Base-by-base conservation (phyloP, 306 rosid species). In the Quercus berberidifolia region DNA sequence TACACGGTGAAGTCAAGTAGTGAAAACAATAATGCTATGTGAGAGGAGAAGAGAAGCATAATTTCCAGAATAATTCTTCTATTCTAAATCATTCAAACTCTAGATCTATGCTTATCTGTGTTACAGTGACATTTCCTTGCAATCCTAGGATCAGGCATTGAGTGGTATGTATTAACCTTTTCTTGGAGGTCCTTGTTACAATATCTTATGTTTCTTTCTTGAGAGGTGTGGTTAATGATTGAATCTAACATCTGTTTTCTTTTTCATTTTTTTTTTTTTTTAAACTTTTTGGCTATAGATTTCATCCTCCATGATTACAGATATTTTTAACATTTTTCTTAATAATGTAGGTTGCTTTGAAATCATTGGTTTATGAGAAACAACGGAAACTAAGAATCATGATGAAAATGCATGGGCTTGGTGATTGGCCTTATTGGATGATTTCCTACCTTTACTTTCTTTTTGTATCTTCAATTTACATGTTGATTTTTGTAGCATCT, bases 351-450 rank as follows among this genome's bases (percentile, higher is more conserved):
- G 91, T 94, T 81, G 83, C 79, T 55, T 78, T 94, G 75, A 82
- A 91, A 56, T 77, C 98, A 3, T 84, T 94, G 79, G 97, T 92
- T 14, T 94, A 94, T 71, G 98, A 94, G 88, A 94, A 86, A 77
- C 88, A 91, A 80, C 91, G 90, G 73, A 92, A 86, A 69, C 78
- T 94, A 79, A 91, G 97, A 91, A 92, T 94, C 88, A 94, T 94
- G 98, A 94, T 94, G 98, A 94, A 92, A 87, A 94, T 94, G 98
- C 98, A 94, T 6, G 98, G 98, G 76, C 98, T 94, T 73, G 97
- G 94, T 19, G 93, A 94, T 75, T 96, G 93, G 31, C 94, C 98
- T 7, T 94, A 92, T 76, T 92, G 97, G 98, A 62, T 92, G 84
- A 94, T 94, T 75, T 79, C 98, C 1, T 94, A 92, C 76, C 84